These are phyloP conservation scores for Kodamaea laetipori DNA, from an alignment of 805 yeast genomes.

Conservation along the genomic window DNA sequence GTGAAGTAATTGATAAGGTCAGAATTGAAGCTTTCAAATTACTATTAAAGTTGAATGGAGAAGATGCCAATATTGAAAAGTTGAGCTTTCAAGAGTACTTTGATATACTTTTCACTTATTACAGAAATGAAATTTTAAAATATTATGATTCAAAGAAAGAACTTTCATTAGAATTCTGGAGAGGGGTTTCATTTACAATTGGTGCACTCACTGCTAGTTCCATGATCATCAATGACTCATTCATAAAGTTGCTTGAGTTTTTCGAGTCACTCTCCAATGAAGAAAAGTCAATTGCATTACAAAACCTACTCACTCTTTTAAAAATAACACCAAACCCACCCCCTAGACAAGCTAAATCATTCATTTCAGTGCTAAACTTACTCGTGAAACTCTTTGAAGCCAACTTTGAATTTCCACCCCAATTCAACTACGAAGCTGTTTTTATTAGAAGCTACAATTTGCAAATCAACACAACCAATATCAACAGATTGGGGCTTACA, in stretches of 20 bases:
- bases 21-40: slow-evolving; percentile 45
- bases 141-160: slow-evolving; percentile 9
- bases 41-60: slow-evolving; percentile 27
- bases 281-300: slow-evolving; percentile 14
- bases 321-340: slow-evolving; percentile 16
- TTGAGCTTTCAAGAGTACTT: slow-evolving; percentile 7
- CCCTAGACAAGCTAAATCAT: slow-evolving; percentile 25
- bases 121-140: not conserved
- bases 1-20: slow-evolving; percentile 63
- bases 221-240: slow-evolving; percentile 43
- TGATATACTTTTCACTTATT: slow-evolving; percentile 10
- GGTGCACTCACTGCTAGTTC: slow-evolving; percentile 60
- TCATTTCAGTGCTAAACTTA: slow-evolving; percentile 27
- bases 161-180: slow-evolving; percentile 48
- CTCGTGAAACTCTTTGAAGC: slow-evolving; percentile 45
- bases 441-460: slow-evolving; percentile 55
- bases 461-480: slow-evolving; percentile 51
- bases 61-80: not conserved
- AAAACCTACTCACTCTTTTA: slow-evolving; percentile 22
- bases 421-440: slow-evolving; percentile 34
- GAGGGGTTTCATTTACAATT: slow-evolving; percentile 53
- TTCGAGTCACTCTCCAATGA: slow-evolving; percentile 27
- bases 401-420: slow-evolving; percentile 31
- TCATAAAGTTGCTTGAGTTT: slow-evolving; percentile 37
- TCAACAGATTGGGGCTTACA: slow-evolving; percentile 39